Percentiles rank a stretch among this genome's conserved stretches.
Conservation (phyloP, 129 eudicot genomes). For the Centaurea solstitialis region DNA sequence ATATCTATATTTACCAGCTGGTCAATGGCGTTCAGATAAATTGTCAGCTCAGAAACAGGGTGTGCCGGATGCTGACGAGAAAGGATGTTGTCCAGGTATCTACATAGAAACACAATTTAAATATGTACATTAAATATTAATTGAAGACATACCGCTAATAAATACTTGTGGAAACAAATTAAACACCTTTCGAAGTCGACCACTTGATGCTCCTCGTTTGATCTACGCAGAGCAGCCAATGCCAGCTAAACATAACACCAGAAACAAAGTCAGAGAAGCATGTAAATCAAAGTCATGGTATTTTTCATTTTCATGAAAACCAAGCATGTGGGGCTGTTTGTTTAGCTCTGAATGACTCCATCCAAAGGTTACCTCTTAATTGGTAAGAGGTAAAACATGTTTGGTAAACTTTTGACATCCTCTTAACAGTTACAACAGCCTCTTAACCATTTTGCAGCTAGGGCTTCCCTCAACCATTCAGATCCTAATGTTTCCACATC, state of each 20-base stretch:
- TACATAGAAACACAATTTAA: slow-evolving; percentile 30
- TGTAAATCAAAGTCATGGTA: no score
- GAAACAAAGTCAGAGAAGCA: background rate
- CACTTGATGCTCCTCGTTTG: slow-evolving; percentile 57
- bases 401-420: no score
- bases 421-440: no score
- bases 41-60: slow-evolving; percentile 55
- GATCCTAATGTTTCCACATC: no score
- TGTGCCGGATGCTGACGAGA: slow-evolving; percentile 67
- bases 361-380: no score
- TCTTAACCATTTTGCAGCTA: no score
- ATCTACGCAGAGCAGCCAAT: slow-evolving; percentile 81
- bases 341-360: no score
- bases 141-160: background rate
- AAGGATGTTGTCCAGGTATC: slow-evolving; percentile 60
- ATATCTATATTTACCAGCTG: slow-evolving; percentile 64
- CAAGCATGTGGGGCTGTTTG: no score
- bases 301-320: no score
- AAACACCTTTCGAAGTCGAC: slow-evolving; percentile 76
- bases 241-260: slow-evolving; percentile 62
- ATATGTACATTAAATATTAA: slow-evolving; percentile 1
- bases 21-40: slow-evolving; percentile 61
- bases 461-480: no score
- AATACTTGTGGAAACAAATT: background rate
- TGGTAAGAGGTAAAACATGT: no score